Evolutionary conservation across 1,284 basidiomycete genomes (phyloP).

Genomic region (Boletus holoroseus): DNA sequence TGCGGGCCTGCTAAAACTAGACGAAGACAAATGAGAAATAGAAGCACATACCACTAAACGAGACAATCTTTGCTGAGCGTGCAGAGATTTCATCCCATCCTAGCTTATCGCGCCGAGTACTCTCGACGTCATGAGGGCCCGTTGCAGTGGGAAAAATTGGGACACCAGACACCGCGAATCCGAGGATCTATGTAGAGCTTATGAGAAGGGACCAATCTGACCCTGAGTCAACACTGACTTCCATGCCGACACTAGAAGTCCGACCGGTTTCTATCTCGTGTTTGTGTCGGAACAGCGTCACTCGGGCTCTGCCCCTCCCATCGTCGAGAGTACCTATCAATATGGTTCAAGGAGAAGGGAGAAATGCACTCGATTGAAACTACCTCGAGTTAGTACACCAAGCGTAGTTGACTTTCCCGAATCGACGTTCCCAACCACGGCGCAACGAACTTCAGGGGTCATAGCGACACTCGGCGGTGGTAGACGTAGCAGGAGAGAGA

Average conservation of each 20-base stretch:
- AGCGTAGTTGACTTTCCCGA: slow-evolving; percentile 93
- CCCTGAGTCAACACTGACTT: slow-evolving; percentile 47
- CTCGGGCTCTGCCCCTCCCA: slow-evolving; percentile 88
- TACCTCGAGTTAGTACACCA: slow-evolving; percentile 78
- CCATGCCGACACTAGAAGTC: slow-evolving; percentile 94
- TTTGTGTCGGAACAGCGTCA: slow-evolving; percentile 93
- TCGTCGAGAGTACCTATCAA: slow-evolving; percentile 80
- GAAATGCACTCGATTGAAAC: neutral
- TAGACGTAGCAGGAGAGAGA: slow-evolving; percentile 58
- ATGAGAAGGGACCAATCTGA: neutral
- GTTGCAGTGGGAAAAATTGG: slow-evolving; percentile 69
- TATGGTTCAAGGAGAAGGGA: slow-evolving; percentile 28
- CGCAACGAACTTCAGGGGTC: slow-evolving; percentile 87
- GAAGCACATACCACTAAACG: slow-evolving; percentile 69
- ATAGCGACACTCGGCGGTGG: slow-evolving; percentile 66
- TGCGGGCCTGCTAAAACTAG: slow-evolving; percentile 28
- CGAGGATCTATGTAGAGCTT: slow-evolving; percentile 60
- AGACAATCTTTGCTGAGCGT: slow-evolving; percentile 88
- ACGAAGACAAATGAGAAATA: neutral
- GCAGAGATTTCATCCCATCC: slow-evolving; percentile 96
- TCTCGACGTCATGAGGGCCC: slow-evolving; percentile 53
- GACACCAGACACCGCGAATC: slow-evolving; percentile 69
- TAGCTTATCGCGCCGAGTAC: slow-evolving; percentile 75
- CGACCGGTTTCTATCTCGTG: slow-evolving; percentile 96
- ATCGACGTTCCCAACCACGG: slow-evolving; percentile 93